A percentile compares a stretch with the other conserved stretches of the same genome.
phyloP scores from a whole-genome alignment of 1,139 yeast species.

The Nakaseomyces nivariensis region DNA sequence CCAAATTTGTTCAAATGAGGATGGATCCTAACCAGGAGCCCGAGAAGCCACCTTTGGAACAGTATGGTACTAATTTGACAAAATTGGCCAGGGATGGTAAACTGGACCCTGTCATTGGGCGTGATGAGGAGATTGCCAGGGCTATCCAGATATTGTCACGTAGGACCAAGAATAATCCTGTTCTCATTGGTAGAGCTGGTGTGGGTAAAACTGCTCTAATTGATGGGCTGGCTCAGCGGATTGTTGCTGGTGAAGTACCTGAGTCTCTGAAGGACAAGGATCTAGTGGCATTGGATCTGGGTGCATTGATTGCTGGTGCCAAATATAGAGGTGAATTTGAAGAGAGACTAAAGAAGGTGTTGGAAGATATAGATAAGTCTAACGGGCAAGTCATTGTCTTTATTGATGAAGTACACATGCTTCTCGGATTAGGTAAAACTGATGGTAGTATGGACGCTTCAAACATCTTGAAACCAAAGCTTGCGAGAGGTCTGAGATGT shows the following conservation, averaged over 20 bases:
- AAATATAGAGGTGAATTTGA: constrained; percentile 95
- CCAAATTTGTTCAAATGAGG: constrained; percentile 27
- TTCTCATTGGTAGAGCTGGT: constrained; percentile 90
- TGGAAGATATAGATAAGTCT: constrained; percentile 79
- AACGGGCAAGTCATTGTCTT: constrained; percentile 72
- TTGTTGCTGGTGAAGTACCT: constrained; percentile 86
- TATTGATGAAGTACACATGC: constrained; percentile 85
- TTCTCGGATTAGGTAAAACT: constrained; percentile 86
- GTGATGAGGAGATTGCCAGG: constrained; percentile 89
- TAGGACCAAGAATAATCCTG: constrained; percentile 91
- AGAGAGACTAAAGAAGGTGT: constrained; percentile 71
- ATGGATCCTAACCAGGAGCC: constrained; percentile 38
- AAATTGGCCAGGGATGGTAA: constrained; percentile 82
- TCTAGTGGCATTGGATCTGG: constrained; percentile 71
- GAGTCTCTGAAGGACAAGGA: constrained; percentile 82
- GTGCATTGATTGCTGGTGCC: constrained; percentile 86
- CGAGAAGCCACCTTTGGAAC: constrained; percentile 69
- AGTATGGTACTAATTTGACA: constrained; percentile 81
- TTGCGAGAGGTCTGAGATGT: constrained; percentile 91
- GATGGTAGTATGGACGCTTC: constrained; percentile 97
- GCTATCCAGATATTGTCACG: constrained; percentile 87
- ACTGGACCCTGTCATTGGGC: constrained; percentile 91
- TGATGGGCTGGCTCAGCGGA: constrained; percentile 93
- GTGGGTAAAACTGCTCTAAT: constrained; percentile 95
- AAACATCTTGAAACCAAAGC: constrained; percentile 81